Evolutionary conservation across 2,329 filamentous ascomycete genomes (phyloP), one percentile per base, ranked within the genome.

Genomic region (Cladosporium halotolerans): DNA sequence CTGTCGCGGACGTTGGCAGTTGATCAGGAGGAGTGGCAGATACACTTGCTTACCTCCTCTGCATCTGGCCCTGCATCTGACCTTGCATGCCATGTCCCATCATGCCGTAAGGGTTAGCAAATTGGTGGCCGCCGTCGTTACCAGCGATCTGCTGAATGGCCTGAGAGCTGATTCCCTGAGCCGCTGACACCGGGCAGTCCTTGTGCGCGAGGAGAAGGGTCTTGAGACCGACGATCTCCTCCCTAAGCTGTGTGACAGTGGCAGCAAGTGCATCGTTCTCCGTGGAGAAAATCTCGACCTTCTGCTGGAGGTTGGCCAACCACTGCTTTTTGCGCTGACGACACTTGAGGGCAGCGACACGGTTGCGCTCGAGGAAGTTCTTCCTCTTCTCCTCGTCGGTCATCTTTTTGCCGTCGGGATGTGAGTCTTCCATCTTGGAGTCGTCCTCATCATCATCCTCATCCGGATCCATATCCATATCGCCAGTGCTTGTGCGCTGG

Each of bases 311-410:
- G 62, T 96, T 97, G 32, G 88, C 88, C 54, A 97, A 81, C 93
- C 93, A 99, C 69, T 97, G 93, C 79, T 99, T 99, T 79, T 99
- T 99, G 16, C 93, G 83, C 71, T 99, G 93, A 57, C 93, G 86
- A 72, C 93, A 99, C 68, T 99, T 99, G 55, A 99, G 78, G 3
- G 93, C 93, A 58, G 93, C 93, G 60, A 99, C 90, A 68, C 93
- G 84, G 70, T 99, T 99, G 28, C 93, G 81, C 68, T 99, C 93
- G 2, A 99, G 77, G 71, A 99, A 99, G 69, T 97, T 99, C 75
- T 95, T 96, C 40, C 93, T 82, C 77, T 99, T 99, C 75, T 99
- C 93, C 66, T 97, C 93, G 53, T 97, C 93, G 0, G 91, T 96
- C 89, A 96, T 95, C 76, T 96, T 96, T 70, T 84, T 86, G 40